Evolutionary conservation across 345 rosid genomes (phyloP), one percentile per base, ranked within the genome.

Genomic region (Gossypium longicalyx): DNA sequence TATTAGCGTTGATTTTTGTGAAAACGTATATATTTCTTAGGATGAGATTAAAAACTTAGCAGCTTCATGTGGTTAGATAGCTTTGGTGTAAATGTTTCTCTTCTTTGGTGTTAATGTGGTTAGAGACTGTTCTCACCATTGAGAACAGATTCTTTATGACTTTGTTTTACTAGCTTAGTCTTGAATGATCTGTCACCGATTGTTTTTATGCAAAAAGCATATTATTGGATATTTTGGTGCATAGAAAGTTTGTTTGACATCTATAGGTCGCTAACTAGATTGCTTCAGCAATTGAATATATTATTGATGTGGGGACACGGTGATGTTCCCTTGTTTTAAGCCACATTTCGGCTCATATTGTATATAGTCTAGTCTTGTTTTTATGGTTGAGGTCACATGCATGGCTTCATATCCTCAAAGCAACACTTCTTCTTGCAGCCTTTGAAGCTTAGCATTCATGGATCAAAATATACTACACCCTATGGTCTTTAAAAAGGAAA

Each of bases 201-300:
- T 2, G 23, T 67, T 20, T 45, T 45, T 11, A 1, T 20, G 48
- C 48, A 34, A 53, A 47, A 23, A 48, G 54, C 38, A 67, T 48
- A 48, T 67, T 67, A 67, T 45, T 25, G 41, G 8, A 48, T 67
- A 67, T 20, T 47, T 47, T 67, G 71, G 54, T 67, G 48, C 41
- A 47, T 67, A 38, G 56, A 17, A 67, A 29, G 71, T 23, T 22
- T 47, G 56, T 47, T 34, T 63, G 67, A 64, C 43, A 2, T n/a
- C 43, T 23, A 10, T 48, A 20, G 71, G 45, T 47, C 34, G 20
- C 2, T 20, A 27, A 23, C 57, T 67, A 48, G 57, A 23, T 25
- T 48, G 41, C 43, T 67, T 48, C 13, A 47, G 23, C 7, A 2
- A 38, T 47, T 67, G 71, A 25, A 67, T 12, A 67, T 13, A 19